These are phyloP conservation scores for Gossypium raimondii DNA, from an alignment of 345 rosid species.

Conservation along the genomic window DNA sequence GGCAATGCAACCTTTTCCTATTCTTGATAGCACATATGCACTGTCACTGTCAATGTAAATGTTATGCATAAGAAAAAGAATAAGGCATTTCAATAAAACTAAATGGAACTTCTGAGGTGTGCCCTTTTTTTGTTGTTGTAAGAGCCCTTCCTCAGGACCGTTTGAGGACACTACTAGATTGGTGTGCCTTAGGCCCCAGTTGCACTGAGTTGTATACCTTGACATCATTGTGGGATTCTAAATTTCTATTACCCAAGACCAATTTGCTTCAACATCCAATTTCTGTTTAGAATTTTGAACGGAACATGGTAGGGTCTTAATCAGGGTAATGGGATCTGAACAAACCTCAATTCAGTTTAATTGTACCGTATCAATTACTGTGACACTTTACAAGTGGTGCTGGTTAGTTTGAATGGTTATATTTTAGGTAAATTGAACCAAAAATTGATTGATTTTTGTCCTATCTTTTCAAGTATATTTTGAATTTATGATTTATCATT, in stretches of 20 bases:
- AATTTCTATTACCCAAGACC: neutral
- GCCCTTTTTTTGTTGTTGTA: neutral
- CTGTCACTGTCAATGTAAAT: neutral
- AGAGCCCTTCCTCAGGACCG: neutral
- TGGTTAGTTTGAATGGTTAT: neutral
- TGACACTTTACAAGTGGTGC: neutral
- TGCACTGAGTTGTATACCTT: neutral
- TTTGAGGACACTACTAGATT: neutral
- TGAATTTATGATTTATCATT: neutral
- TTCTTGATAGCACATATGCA: neutral
- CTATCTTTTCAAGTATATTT: neutral
- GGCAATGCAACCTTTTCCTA: neutral
- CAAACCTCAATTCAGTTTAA: neutral
- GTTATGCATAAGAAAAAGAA: neutral
- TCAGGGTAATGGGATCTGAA: neutral
- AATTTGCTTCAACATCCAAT: neutral
- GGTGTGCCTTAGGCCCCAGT: neutral
- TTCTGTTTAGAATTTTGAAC: neutral
- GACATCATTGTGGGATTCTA: slow-evolving; percentile 1
- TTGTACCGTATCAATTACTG: neutral
- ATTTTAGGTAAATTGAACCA: neutral
- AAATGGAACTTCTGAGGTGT: neutral
- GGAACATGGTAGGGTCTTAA: neutral
- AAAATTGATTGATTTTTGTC: no score
- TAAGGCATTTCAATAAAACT: neutral